Conservation (phyloP, 768 basidiomycete genomes). For the Lentinula aciculospora region DNA sequence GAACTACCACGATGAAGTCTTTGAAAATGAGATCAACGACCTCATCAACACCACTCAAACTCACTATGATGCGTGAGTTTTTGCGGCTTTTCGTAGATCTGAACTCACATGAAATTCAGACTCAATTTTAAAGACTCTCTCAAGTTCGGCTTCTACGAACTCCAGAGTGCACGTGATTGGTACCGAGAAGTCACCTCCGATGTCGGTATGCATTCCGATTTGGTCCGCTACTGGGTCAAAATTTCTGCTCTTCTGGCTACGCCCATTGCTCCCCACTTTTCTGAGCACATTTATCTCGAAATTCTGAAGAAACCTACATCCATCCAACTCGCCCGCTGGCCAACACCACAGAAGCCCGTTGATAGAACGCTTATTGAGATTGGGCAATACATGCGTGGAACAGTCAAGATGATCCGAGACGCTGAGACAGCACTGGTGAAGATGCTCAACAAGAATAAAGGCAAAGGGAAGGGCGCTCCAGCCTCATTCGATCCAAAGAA, state of each 20-base stretch:
- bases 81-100: neutral
- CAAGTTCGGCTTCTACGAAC: conserved; percentile 93
- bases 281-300: conserved; percentile 83
- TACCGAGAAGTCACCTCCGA: conserved; percentile 91
- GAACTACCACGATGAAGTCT: conserved; percentile 84
- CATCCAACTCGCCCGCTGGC: conserved; percentile 83
- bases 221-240: conserved; percentile 83
- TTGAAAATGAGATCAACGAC: conserved; percentile 87
- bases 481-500: conserved; percentile 77
- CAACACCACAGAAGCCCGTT: conserved; percentile 52
- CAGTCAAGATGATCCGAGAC: conserved; percentile 89
- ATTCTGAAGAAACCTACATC: conserved; percentile 71
- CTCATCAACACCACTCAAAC: conserved; percentile 77
- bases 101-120: conserved; percentile 30
- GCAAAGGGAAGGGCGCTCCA: conserved; percentile 40
- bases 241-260: conserved; percentile 72
- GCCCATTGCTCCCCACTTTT: conserved; percentile 90
- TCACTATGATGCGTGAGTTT: conserved; percentile 74
- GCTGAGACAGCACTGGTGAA: conserved; percentile 77
- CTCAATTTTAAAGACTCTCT: conserved; percentile 94
- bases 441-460: conserved; percentile 74
- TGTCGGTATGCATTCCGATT: conserved; percentile 86
- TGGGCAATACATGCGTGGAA: conserved; percentile 80
- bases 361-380: conserved; percentile 68
- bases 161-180: conserved; percentile 90